These are phyloP conservation scores for Pichia sp. DNA, from an alignment of 1,139 yeast genomes.

Conservation along the genomic window DNA sequence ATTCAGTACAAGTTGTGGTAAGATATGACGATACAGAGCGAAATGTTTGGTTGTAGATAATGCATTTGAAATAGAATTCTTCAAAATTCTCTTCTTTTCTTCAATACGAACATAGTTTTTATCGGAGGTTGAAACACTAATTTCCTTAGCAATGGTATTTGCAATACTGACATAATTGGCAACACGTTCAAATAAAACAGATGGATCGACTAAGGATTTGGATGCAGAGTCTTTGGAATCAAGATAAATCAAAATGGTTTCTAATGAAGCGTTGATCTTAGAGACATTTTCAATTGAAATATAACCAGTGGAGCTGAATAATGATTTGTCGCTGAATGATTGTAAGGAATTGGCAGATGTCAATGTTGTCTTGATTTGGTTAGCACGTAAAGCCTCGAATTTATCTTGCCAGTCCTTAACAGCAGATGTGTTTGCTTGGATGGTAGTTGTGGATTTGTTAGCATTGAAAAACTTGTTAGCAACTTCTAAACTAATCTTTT, in stretches of 20 bases:
- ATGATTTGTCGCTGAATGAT: conserved; percentile 1
- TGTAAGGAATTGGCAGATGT: conserved; percentile 4
- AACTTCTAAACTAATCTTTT: neutral
- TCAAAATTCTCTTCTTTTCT: conserved; percentile 27
- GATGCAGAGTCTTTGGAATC: conserved; percentile 22
- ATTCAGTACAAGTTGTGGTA: conserved; percentile 75
- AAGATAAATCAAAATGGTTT: conserved; percentile 41
- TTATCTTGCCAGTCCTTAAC: conserved; percentile 44
- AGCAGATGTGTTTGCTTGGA: neutral
- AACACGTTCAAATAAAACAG: conserved; percentile 51
- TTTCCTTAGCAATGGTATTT: conserved; percentile 36
- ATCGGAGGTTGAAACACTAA: conserved; percentile 34
- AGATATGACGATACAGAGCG: conserved; percentile 57
- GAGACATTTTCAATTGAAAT: conserved; percentile 46
- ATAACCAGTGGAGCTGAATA: conserved; percentile 35
- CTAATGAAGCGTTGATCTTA: conserved; percentile 47
- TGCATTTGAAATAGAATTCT: conserved; percentile 73
- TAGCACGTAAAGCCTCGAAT: conserved; percentile 43
- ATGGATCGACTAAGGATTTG: conserved; percentile 36
- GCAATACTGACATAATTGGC: conserved; percentile 52
- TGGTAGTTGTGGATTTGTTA: neutral
- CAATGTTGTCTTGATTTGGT: conserved; percentile 14
- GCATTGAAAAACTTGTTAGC: neutral
- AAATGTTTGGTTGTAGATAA: conserved; percentile 80
- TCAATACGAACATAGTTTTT: conserved; percentile 17